phyloP scores from a whole-genome alignment of 192 early-diverging fungal genomes.

The Podila epigama region DNA sequence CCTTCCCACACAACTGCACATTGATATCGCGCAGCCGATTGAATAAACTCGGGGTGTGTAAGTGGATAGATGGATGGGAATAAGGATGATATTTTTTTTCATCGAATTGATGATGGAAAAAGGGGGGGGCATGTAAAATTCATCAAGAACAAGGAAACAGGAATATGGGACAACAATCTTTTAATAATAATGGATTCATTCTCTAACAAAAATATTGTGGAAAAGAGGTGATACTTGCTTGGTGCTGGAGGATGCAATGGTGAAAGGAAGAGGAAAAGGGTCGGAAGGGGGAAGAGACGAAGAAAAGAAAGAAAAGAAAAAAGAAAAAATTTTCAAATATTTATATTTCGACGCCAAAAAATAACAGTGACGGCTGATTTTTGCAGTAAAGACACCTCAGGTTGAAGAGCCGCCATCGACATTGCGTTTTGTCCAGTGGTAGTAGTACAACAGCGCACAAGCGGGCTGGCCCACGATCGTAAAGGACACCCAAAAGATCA shows the following conservation, averaged over 20 bases:
- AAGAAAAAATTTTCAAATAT: background rate
- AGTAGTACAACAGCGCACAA: constrained; percentile 76
- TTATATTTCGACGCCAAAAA: no score
- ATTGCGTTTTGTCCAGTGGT: constrained; percentile 54
- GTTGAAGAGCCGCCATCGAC: background rate
- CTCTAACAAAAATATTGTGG: background rate
- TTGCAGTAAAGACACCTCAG: no score
- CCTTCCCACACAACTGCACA: constrained; percentile 49
- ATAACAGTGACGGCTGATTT: no score
- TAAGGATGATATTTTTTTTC: no score
- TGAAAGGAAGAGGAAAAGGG: background rate
- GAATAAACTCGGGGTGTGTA: constrained; percentile 44
- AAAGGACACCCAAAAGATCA: constrained; percentile 83
- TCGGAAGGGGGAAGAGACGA: background rate
- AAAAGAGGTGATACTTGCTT: background rate
- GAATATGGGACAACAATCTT: background rate
- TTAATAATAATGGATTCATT: no score
- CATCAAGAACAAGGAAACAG: background rate
- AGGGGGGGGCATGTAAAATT: background rate
- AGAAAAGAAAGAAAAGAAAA: background rate
- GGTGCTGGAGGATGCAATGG: no score
- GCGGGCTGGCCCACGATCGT: constrained; percentile 83
- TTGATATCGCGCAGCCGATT: constrained; percentile 47
- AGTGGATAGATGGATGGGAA: background rate
- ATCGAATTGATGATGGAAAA: background rate